A percentile compares a stretch with the other conserved stretches of the same genome.
phyloP scores from a whole-genome alignment of 768 basidiomycete species.

The Rhizopogon vinicolor region DNA sequence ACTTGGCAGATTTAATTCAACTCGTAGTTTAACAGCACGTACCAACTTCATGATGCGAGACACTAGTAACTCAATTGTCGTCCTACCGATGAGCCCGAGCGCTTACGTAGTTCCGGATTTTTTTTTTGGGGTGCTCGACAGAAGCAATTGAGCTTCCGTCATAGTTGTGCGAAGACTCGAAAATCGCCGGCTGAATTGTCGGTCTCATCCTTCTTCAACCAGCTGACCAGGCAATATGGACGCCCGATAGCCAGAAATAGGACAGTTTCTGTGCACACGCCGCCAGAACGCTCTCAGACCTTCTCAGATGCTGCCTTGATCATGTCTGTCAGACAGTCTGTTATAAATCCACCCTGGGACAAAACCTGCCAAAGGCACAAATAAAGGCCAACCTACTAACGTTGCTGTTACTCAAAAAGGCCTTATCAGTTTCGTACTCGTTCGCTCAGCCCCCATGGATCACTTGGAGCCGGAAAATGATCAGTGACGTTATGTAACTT shows the following conservation, averaged over 20 bases:
- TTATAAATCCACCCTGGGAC: background rate
- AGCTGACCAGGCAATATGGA: background rate
- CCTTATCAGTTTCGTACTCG: background rate
- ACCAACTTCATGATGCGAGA: too few species aligned
- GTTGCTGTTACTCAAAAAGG: background rate
- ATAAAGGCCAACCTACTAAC: background rate
- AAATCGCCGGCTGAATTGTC: background rate
- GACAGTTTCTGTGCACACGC: background rate
- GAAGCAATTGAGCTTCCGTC: slow-evolving; percentile 6
- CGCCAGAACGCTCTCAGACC: too few species aligned
- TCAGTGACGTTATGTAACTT: background rate
- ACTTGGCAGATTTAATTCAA: too few species aligned
- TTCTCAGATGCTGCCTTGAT: too few species aligned
- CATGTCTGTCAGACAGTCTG: background rate
- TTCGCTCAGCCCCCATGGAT: background rate
- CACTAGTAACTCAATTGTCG: too few species aligned
- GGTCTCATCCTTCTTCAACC: background rate
- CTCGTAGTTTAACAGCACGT: too few species aligned
- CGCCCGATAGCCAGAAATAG: background rate
- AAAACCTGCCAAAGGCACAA: background rate
- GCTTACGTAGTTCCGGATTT: too few species aligned
- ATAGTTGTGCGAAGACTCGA: background rate
- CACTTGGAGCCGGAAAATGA: background rate
- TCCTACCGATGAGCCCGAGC: too few species aligned
- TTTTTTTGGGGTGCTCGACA: background rate